Evolutionary conservation across 2,329 filamentous ascomycete genomes (phyloP), one percentile per base, ranked within the genome.

Genomic region (Trichocomaceae sp.): DNA sequence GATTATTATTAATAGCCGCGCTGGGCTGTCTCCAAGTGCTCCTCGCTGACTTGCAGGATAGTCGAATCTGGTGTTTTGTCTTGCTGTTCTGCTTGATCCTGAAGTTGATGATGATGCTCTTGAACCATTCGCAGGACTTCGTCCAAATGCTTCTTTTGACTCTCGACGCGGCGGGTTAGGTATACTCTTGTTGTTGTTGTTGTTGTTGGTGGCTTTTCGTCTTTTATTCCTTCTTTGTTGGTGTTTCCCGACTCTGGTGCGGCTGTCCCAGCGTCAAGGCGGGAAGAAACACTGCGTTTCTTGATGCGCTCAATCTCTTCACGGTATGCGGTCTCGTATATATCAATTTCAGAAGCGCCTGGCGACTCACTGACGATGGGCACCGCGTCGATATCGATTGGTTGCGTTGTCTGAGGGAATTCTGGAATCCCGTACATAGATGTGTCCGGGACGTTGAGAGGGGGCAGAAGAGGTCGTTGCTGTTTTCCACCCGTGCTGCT

Each of bases 321-420:
- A 64, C 88, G 83, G 67, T 95, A 96, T 0, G 92, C 92, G 0
- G 81, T 83, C 68, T 95, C 89, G 69, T 96, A 96, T 56, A 97
- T 86, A 65, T 93, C 85, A 62, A 89, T 89, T 57, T 95, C 90
- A 5, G 88, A 87, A 1, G 85, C 86, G 0, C 86, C 86, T 2
- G 92, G 92, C 1, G 88, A 95, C 70, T 96, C 90, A 29, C 88
- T 88, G 41, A 96, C 84, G 4, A 86, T 68, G 20, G 67, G 72
- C 20, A 63, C 62, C 15, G 59, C 29, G 47, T 58, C 45, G 49
- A 55, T 8, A 79, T 70, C 37, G 61, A 54, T 2, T 71, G 70
- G 13, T 70, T 57, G 8, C 23, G 17, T 26, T 31, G 54, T 45
- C 50, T 53, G 71, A 9, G 67, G 61, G 22, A 71, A 66, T 53